A percentile compares a stretch with the other conserved stretches of the same genome.
These are phyloP conservation scores for Kockovaella imperatae DNA, from an alignment of 768 basidiomycete species.

Conservation along the genomic window DNA sequence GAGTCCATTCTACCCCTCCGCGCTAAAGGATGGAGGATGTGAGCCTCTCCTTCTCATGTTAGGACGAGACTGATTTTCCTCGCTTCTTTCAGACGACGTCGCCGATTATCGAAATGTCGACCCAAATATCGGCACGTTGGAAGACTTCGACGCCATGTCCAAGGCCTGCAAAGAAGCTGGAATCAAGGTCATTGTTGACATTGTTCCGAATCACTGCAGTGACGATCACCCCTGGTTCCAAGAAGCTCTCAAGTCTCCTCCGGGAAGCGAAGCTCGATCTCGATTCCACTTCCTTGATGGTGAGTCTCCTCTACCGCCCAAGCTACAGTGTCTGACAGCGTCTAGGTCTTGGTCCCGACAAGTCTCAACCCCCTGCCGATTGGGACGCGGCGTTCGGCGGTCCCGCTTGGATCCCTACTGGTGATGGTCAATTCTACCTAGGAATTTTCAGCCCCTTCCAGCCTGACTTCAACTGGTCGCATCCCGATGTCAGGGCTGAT, in stretches of 20 bases:
- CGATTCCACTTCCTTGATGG: slow-evolving; percentile 37
- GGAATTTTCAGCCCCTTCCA: slow-evolving; percentile 34
- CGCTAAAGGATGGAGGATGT: slow-evolving; percentile 39
- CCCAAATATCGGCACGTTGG: slow-evolving; percentile 31
- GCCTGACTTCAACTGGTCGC: slow-evolving; percentile 35
- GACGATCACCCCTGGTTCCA: slow-evolving; percentile 40
- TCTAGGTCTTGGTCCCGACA: slow-evolving; percentile 22
- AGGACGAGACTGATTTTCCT: background rate
- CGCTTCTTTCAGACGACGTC: slow-evolving; percentile 28
- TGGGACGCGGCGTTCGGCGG: slow-evolving; percentile 32
- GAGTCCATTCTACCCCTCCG: slow-evolving; percentile 34
- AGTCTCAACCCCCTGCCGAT: slow-evolving; percentile 25
- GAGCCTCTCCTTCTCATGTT: no score
- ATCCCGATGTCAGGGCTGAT: slow-evolving; percentile 30
- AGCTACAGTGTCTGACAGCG: background rate
- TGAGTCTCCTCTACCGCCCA: slow-evolving; percentile 2
- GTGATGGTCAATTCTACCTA: slow-evolving; percentile 35
- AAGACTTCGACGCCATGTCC: slow-evolving; percentile 36
- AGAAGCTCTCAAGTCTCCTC: slow-evolving; percentile 24
- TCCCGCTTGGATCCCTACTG: slow-evolving; percentile 27
- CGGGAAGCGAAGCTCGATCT: slow-evolving; percentile 20
- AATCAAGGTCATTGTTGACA: slow-evolving; percentile 34
- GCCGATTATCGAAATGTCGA: slow-evolving; percentile 36
- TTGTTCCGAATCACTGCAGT: slow-evolving; percentile 37
- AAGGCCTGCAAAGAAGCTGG: slow-evolving; percentile 16